A percentile compares a stretch with the other conserved stretches of the same genome.
Evolutionary conservation across 2,329 filamentous ascomycete species (phyloP).

Genomic region (Pseudogymnoascus sp.): DNA sequence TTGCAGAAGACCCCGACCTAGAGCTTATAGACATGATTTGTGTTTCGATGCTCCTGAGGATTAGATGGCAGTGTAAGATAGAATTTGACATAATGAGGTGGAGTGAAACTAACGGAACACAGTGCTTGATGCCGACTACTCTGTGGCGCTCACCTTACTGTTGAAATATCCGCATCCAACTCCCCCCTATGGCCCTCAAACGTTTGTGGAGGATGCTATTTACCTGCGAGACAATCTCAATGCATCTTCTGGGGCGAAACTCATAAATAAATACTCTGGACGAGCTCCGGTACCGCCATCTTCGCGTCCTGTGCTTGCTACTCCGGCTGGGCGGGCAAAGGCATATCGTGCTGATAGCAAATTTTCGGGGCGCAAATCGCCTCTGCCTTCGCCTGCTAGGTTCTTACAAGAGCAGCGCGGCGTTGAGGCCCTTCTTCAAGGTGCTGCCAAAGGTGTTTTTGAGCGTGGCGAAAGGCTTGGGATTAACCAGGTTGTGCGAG

Average conservation of each 20-base stretch:
- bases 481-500: slow-evolving; percentile 73
- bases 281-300: slow-evolving; percentile 36
- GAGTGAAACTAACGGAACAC: slow-evolving; percentile 18
- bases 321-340: slow-evolving; percentile 22
- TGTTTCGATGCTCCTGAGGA: slow-evolving; percentile 83
- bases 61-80: slow-evolving; percentile 75
- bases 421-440: slow-evolving; percentile 66
- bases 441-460: slow-evolving; percentile 66
- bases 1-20: slow-evolving; percentile 74
- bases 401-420: slow-evolving; percentile 44
- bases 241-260: slow-evolving; percentile 50
- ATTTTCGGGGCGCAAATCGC: slow-evolving; percentile 22
- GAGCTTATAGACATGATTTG: slow-evolving; percentile 86
- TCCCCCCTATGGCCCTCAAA: slow-evolving; percentile 58
- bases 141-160: slow-evolving; percentile 70
- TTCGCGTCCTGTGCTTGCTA: slow-evolving; percentile 22
- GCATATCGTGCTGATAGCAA: slow-evolving; percentile 19
- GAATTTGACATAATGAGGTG: slow-evolving; percentile 10
- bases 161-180: slow-evolving; percentile 71
- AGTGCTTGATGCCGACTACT: slow-evolving; percentile 86
- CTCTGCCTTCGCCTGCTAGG: slow-evolving; percentile 27
- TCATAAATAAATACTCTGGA: slow-evolving; percentile 66
- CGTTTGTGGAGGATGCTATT: slow-evolving; percentile 78
- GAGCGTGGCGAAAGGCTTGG: slow-evolving; percentile 68
- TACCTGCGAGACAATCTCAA: slow-evolving; percentile 62